These are phyloP conservation scores for Botrytis elliptica DNA, from an alignment of 2,329 filamentous ascomycete species.

Conservation along the genomic window DNA sequence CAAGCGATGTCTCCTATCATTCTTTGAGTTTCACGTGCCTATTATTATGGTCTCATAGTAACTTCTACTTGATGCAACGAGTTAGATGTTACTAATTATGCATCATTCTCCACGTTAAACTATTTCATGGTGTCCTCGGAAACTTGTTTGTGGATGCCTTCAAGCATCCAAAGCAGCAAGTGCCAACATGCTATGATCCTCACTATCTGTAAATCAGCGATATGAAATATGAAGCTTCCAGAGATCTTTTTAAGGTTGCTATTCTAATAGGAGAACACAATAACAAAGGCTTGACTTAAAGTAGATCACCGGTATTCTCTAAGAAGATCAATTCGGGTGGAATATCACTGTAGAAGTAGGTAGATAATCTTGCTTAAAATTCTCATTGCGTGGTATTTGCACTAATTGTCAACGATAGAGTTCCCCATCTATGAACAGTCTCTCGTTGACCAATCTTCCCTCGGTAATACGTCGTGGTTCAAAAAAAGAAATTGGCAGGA, in stretches of 20 bases:
- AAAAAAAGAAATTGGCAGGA: conserved; percentile 48
- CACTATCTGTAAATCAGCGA: background rate
- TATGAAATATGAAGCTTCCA: background rate
- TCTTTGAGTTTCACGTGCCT: background rate
- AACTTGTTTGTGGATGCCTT: background rate
- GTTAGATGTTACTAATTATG: background rate
- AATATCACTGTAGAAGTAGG: background rate
- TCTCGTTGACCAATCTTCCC: conserved; percentile 62
- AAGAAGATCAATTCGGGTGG: background rate
- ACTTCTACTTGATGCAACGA: background rate
- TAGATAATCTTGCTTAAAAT: conserved; percentile 6
- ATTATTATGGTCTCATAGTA: background rate
- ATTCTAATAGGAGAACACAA: background rate
- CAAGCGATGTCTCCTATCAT: background rate
- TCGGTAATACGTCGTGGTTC: conserved; percentile 58
- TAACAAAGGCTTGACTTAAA: background rate
- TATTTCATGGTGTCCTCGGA: background rate
- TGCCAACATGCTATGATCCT: background rate
- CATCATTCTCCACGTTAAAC: background rate
- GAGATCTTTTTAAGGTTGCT: background rate
- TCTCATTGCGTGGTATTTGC: conserved; percentile 33
- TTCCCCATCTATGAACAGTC: conserved; percentile 16
- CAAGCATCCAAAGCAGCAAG: background rate
- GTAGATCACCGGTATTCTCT: background rate
- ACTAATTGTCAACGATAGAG: conserved; percentile 21